Evolutionary conservation across 148 eudicot genomes (phyloP).

Genomic region (Persicaria maculosa): DNA sequence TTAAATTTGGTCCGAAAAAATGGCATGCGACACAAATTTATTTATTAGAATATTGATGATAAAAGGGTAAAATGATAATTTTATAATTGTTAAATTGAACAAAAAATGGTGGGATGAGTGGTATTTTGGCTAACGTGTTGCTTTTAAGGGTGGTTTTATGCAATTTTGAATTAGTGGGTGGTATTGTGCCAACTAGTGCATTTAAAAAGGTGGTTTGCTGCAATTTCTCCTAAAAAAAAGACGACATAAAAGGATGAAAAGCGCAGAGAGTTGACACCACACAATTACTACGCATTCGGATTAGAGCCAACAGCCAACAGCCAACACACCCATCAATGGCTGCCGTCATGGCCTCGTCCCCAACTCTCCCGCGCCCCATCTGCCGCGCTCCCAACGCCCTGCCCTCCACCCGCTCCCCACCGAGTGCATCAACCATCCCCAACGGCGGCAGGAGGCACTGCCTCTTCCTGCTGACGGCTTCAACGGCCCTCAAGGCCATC

Average conservation of each 20-base stretch:
- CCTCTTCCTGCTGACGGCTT: background rate
- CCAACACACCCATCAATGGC: background rate
- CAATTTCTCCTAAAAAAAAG: too few species aligned
- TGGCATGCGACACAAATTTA: too few species aligned
- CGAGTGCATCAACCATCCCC: background rate
- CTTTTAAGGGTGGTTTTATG: too few species aligned
- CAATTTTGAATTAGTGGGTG: too few species aligned
- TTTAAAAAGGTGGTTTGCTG: too few species aligned
- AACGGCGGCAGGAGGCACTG: background rate
- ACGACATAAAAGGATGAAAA: background rate
- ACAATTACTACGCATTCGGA: background rate
- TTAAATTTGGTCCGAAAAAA: too few species aligned
- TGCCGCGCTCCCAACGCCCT: background rate
- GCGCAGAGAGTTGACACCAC: background rate
- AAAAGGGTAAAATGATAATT: too few species aligned
- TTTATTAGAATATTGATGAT: too few species aligned
- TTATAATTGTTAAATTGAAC: too few species aligned
- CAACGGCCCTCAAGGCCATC: constrained; percentile 17
- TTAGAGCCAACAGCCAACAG: background rate
- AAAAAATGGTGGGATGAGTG: too few species aligned
- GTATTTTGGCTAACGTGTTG: too few species aligned
- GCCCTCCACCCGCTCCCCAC: background rate
- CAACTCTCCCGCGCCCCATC: background rate
- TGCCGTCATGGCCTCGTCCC: background rate
- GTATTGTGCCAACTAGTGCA: too few species aligned